A percentile compares a stretch with the other conserved stretches of the same genome.
phyloP scores from a whole-genome alignment of 352 stramenopile genomes.

The Pythium oligandrum region DNA sequence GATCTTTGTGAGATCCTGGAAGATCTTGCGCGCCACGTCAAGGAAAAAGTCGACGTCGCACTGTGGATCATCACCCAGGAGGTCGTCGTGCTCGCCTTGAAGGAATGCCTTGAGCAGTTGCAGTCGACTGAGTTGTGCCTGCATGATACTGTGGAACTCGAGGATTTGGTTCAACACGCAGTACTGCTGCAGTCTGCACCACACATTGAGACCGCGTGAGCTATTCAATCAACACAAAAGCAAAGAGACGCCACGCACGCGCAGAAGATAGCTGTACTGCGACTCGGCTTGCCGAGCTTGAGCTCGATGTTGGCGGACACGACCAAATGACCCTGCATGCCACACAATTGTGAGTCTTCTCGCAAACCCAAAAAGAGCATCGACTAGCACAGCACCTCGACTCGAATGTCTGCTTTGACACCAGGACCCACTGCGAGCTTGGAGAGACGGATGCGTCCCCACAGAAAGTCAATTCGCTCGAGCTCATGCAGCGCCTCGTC shows the following conservation, averaged over 20 bases:
- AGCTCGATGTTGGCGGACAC: conserved; percentile 67
- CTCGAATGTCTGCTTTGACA: conserved; percentile 66
- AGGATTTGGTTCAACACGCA: conserved; percentile 83
- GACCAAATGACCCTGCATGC: conserved; percentile 64
- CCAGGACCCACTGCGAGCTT: conserved; percentile 29
- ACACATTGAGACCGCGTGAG: neutral
- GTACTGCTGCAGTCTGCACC: conserved; percentile 65
- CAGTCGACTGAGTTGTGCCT: conserved; percentile 48
- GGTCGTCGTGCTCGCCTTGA: conserved; percentile 30
- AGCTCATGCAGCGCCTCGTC: conserved; percentile 54
- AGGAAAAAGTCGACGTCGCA: conserved; percentile 52
- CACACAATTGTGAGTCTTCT: neutral
- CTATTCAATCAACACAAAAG: neutral
- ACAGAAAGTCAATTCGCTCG: conserved; percentile 80
- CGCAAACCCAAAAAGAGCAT: too few species aligned
- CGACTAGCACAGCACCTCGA: conserved; percentile 34
- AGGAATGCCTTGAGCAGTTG: conserved; percentile 48
- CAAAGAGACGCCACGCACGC: conserved; percentile 28
- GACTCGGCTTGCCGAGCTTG: conserved; percentile 54
- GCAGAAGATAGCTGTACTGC: conserved; percentile 36
- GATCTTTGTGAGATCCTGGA: conserved; percentile 41
- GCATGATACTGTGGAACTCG: conserved; percentile 70
- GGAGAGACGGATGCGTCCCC: conserved; percentile 70
- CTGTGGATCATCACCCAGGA: conserved; percentile 32
- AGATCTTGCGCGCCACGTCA: conserved; percentile 44